phyloP scores from a whole-genome alignment of 2,329 filamentous ascomycete genomes.

The Aspergillus fumigatus region DNA sequence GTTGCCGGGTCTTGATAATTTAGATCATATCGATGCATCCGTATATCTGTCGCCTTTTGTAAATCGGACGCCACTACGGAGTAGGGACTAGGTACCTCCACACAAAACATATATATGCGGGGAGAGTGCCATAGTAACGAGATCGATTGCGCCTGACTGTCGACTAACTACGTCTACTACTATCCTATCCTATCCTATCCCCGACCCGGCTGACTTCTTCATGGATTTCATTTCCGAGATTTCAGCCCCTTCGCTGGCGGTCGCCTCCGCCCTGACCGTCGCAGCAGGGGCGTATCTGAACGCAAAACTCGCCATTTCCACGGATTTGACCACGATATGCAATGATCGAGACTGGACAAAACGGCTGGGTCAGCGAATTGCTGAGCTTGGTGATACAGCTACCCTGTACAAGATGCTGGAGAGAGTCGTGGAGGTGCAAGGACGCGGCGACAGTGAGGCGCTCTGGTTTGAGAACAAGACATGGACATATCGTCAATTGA shows the following conservation, averaged over 20 bases:
- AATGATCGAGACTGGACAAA: constrained; percentile 31
- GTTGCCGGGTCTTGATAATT: neutral
- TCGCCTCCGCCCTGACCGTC: constrained; percentile 32
- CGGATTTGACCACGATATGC: constrained; percentile 34
- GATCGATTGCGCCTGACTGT: neutral
- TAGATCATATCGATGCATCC: neutral
- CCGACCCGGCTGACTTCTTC: neutral
- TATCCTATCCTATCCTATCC: neutral
- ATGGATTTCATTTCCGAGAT: constrained; percentile 30
- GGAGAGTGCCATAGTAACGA: neutral
- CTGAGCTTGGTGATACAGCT: constrained; percentile 34
- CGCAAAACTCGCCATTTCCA: constrained; percentile 39
- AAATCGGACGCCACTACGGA: neutral
- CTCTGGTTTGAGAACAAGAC: constrained; percentile 48
- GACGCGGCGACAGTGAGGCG: constrained; percentile 35
- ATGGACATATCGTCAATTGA: constrained; percentile 46
- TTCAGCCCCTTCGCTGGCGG: constrained; percentile 24
- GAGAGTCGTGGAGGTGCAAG: constrained; percentile 37
- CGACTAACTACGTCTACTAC: neutral
- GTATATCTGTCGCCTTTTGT: constrained; percentile 8
- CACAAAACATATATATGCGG: neutral
- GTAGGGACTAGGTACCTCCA: no score
- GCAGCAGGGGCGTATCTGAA: constrained; percentile 41
- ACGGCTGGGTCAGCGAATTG: constrained; percentile 33
- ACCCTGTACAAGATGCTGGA: constrained; percentile 43